phyloP scores from a whole-genome alignment of 805 yeast genomes.

The Candida berthetii region DNA sequence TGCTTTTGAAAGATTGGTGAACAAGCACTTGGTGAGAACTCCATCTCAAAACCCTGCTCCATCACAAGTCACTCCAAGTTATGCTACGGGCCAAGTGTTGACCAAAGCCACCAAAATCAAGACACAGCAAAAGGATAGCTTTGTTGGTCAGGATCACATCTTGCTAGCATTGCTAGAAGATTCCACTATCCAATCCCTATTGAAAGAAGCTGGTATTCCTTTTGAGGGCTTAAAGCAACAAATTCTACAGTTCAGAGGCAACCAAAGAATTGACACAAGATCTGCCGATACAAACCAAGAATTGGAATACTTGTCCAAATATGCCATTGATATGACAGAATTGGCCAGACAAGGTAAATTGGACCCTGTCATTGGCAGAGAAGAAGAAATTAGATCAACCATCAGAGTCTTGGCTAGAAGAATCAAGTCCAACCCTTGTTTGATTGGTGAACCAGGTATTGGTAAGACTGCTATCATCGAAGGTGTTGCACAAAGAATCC shows the following conservation, averaged over 20 bases:
- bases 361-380: constrained; percentile 98
- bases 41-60: constrained; percentile 93
- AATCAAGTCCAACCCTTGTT: constrained; percentile 92
- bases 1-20: constrained; percentile 70
- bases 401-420: constrained; percentile 95
- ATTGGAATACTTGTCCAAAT: constrained; percentile 79
- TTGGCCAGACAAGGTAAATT: constrained; percentile 90
- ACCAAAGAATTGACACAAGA: constrained; percentile 86
- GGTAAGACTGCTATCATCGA: constrained; percentile 98
- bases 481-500: constrained; percentile 96
- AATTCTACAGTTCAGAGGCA: constrained; percentile 78
- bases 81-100: constrained; percentile 70
- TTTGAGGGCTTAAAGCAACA: constrained; percentile 71
- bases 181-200: constrained; percentile 55
- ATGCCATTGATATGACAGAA: constrained; percentile 91
- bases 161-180: constrained; percentile 83
- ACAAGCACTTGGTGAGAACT: constrained; percentile 72
- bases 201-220: constrained; percentile 68
- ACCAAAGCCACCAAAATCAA: constrained; percentile 72
- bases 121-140: constrained; percentile 84
- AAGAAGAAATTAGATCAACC: constrained; percentile 94
- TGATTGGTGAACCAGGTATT: constrained; percentile 99
- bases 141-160: constrained; percentile 91
- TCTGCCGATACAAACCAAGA: constrained; percentile 87
- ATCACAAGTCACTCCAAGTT: constrained; percentile 66